A percentile compares a stretch with the other conserved stretches of the same genome.
Evolutionary conservation across 169 alveolate genomes (phyloP).

Genomic region (Eimeria praecox): DNA sequence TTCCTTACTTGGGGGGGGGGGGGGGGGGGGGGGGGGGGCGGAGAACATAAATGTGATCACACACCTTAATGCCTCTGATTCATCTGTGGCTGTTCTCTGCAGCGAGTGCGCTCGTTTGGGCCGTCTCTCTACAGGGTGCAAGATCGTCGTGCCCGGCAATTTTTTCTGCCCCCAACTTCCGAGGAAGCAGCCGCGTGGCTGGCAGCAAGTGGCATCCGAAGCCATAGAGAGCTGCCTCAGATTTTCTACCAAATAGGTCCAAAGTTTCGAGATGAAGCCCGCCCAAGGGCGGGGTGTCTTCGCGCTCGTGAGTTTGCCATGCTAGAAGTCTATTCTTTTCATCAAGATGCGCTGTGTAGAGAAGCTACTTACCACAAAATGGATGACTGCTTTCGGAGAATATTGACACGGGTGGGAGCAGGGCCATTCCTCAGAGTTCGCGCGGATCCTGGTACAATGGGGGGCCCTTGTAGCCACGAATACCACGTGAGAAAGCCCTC

Average conservation of each 20-base stretch:
- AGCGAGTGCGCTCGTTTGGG: conserved; percentile 58
- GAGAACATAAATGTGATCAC: background rate
- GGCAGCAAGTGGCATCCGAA: conserved; percentile 38
- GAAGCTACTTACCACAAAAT: conserved; percentile 20
- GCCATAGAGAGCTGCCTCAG: conserved; percentile 55
- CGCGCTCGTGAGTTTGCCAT: conserved; percentile 71
- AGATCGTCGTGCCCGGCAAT: conserved; percentile 57
- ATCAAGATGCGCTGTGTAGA: conserved; percentile 28
- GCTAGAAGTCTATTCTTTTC: conserved; percentile 70
- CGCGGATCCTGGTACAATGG: conserved; percentile 67
- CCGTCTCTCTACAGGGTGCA: conserved; percentile 40
- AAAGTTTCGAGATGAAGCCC: conserved; percentile 55
- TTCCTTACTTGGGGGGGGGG: background rate
- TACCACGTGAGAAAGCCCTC: conserved; percentile 31
- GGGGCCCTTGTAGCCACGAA: conserved; percentile 73
- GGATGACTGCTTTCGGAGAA: conserved; percentile 58
- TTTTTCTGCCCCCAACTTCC: conserved; percentile 60
- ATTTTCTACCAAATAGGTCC: conserved; percentile 65
- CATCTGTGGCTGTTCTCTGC: conserved; percentile 10
- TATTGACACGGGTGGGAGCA: conserved; percentile 50
- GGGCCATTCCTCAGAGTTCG: conserved; percentile 41
- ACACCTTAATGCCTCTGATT: background rate
- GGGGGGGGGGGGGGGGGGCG: background rate
- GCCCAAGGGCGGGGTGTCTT: conserved; percentile 70
- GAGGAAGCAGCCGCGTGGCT: conserved; percentile 74